These are phyloP conservation scores for Leccinum rimulosum DNA, from an alignment of 768 basidiomycete species.

Conservation along the genomic window DNA sequence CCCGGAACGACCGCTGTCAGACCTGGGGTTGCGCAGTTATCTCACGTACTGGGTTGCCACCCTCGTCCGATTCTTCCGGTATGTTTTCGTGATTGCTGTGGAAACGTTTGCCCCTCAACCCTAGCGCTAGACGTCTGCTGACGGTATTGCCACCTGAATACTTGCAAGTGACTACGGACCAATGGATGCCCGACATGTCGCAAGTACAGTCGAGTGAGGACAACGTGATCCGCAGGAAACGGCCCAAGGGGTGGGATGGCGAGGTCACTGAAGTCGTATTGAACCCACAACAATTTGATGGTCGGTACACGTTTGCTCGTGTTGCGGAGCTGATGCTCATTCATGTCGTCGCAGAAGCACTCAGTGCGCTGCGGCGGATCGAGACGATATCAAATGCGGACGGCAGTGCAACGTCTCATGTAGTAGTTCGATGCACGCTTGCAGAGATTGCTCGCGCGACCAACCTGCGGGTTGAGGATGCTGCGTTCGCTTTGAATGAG, in stretches of 20 bases:
- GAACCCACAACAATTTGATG: conserved; percentile 39
- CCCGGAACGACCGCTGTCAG: conserved; percentile 93
- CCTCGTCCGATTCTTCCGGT: conserved; percentile 83
- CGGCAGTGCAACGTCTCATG: conserved; percentile 69
- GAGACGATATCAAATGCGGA: conserved; percentile 58
- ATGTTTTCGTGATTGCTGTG: conserved; percentile 6
- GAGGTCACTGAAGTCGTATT: conserved; percentile 46
- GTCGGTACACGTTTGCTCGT: conserved; percentile 29
- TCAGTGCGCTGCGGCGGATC: conserved; percentile 53
- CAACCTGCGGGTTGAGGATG: conserved; percentile 80
- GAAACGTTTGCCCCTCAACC: neutral
- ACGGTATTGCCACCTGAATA: conserved; percentile 58
- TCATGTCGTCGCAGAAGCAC: conserved; percentile 41
- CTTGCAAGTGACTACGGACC: conserved; percentile 42
- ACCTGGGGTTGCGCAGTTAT: conserved; percentile 89
- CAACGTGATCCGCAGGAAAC: conserved; percentile 39
- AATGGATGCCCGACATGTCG: conserved; percentile 42
- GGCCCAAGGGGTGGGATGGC: conserved; percentile 74
- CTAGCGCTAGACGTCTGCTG: conserved; percentile 46
- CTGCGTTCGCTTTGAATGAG: conserved; percentile 85
- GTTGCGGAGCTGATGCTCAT: neutral
- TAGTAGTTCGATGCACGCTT: conserved; percentile 69
- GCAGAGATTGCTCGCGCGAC: conserved; percentile 75
- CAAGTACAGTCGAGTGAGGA: conserved; percentile 34
- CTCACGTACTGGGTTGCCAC: conserved; percentile 85